phyloP scores from a whole-genome alignment of 2,329 filamentous ascomycete genomes.

The Pseudogymnoascus sp. region DNA sequence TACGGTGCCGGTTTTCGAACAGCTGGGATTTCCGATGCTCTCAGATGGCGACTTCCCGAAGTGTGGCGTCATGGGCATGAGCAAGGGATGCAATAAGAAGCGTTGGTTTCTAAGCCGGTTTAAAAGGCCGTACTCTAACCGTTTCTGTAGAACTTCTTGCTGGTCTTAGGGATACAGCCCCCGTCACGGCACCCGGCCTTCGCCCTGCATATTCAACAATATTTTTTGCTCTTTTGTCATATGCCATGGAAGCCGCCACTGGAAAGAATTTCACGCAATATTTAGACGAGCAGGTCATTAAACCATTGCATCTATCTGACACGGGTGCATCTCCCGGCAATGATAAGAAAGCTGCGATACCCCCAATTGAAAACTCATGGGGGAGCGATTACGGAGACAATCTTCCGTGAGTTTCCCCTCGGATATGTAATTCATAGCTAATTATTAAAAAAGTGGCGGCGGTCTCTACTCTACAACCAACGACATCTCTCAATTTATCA shows the following conservation, averaged over 20 bases:
- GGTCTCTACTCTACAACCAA: constrained; percentile 30
- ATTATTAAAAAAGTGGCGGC: constrained; percentile 25
- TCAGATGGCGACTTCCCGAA: not conserved
- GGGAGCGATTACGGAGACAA: not conserved
- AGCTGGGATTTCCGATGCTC: not conserved
- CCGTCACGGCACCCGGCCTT: not conserved
- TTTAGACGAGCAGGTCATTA: constrained; percentile 20
- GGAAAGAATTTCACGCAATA: constrained; percentile 17
- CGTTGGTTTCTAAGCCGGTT: not conserved
- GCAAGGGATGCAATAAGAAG: not conserved
- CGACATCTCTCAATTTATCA: constrained; percentile 22
- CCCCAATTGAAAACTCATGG: constrained; percentile 5
- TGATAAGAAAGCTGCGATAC: not conserved
- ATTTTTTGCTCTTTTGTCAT: constrained; percentile 23
- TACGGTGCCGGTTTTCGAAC: not conserved
- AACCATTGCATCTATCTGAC: constrained; percentile 24
- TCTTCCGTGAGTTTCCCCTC: not conserved
- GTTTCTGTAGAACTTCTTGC: not conserved
- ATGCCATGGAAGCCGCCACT: constrained; percentile 31
- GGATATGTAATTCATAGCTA: not conserved
- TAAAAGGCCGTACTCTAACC: not conserved
- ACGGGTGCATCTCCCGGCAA: constrained; percentile 15
- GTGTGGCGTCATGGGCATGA: not conserved
- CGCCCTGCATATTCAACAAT: not conserved
- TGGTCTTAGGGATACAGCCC: not conserved